phyloP scores from a whole-genome alignment of 2,329 filamentous ascomycete genomes.

The Mariannaea elegans region DNA sequence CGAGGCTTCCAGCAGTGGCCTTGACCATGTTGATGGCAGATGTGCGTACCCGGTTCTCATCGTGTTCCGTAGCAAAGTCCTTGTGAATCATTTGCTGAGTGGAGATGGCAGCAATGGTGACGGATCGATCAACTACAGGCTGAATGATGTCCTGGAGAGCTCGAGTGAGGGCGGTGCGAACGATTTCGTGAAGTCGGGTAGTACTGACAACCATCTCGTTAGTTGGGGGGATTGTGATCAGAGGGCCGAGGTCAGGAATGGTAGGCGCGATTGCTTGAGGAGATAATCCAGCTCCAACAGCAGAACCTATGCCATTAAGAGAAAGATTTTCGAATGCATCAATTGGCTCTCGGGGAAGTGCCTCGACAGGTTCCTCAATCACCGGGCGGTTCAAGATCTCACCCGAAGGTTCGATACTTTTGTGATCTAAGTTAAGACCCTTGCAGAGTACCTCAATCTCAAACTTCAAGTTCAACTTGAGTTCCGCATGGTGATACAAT shows the following conservation, averaged over 20 bases:
- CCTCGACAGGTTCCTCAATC: constrained; percentile 68
- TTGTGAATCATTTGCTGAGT: constrained; percentile 96
- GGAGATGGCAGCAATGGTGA: constrained; percentile 97
- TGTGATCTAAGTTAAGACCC: constrained; percentile 89
- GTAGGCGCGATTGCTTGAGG: constrained; percentile 80
- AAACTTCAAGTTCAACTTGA: constrained; percentile 97
- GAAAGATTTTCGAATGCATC: constrained; percentile 87
- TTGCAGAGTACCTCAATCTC: constrained; percentile 98
- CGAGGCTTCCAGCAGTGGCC: constrained; percentile 90
- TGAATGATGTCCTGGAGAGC: constrained; percentile 97
- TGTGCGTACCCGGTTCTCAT: constrained; percentile 85
- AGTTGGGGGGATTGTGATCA: constrained; percentile 82
- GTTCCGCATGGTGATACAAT: constrained; percentile 88
- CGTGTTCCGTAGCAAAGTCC: constrained; percentile 92
- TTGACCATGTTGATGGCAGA: constrained; percentile 95
- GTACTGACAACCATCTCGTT: constrained; percentile 82
- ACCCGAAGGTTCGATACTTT: constrained; percentile 85
- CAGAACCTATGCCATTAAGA: constrained; percentile 75
- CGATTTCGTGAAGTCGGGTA: constrained; percentile 75
- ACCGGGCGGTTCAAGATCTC: constrained; percentile 81
- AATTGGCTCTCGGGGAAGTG: constrained; percentile 71
- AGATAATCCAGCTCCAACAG: constrained; percentile 77
- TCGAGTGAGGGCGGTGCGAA: constrained; percentile 84
- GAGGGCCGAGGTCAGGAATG: constrained; percentile 83
- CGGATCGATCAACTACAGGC: constrained; percentile 95